A percentile compares a stretch with the other conserved stretches of the same genome.
These are phyloP conservation scores for Nemania sp. DNA, from an alignment of 2,329 filamentous ascomycete genomes.

Conservation along the genomic window DNA sequence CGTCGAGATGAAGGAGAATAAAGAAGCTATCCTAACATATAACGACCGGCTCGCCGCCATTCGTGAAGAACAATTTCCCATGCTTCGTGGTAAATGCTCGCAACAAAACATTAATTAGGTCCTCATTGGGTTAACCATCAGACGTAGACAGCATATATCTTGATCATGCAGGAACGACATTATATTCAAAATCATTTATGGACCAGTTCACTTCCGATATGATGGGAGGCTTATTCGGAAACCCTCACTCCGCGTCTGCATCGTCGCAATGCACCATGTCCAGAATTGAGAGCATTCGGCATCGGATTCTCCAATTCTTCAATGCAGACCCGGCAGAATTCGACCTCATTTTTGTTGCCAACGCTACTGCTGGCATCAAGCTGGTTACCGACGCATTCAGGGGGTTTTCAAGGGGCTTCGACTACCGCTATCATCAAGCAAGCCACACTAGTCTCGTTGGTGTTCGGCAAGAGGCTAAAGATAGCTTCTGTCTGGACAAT, in stretches of 20 bases:
- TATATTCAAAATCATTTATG: constrained; percentile 78
- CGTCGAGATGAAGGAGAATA: constrained; percentile 37
- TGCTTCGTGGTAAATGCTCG: constrained; percentile 58
- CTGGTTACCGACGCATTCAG: constrained; percentile 73
- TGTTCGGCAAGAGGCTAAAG: constrained; percentile 69
- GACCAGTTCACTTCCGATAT: constrained; percentile 79
- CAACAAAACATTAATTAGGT: not conserved
- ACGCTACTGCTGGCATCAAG: constrained; percentile 66
- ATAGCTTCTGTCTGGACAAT: constrained; percentile 69
- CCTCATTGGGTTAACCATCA: constrained; percentile 11
- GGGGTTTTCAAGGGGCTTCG: constrained; percentile 69
- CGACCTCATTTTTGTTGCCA: constrained; percentile 71
- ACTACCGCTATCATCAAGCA: constrained; percentile 81
- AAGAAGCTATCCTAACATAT: constrained; percentile 51
- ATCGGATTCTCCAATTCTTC: constrained; percentile 74
- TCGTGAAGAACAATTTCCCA: constrained; percentile 66
- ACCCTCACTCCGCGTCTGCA: constrained; percentile 84
- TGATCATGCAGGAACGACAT: constrained; percentile 93
- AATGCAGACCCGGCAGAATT: constrained; percentile 79
- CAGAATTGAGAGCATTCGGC: constrained; percentile 74
- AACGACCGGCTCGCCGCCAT: constrained; percentile 62
- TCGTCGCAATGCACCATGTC: constrained; percentile 78
- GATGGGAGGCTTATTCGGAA: constrained; percentile 78
- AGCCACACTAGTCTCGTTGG: constrained; percentile 88
- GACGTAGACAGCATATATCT: constrained; percentile 74